Evolutionary conservation across 495 filamentous ascomycete species (phyloP), one percentile per base, ranked within the genome.

Genomic region (Amphirosellinia nigrospora): DNA sequence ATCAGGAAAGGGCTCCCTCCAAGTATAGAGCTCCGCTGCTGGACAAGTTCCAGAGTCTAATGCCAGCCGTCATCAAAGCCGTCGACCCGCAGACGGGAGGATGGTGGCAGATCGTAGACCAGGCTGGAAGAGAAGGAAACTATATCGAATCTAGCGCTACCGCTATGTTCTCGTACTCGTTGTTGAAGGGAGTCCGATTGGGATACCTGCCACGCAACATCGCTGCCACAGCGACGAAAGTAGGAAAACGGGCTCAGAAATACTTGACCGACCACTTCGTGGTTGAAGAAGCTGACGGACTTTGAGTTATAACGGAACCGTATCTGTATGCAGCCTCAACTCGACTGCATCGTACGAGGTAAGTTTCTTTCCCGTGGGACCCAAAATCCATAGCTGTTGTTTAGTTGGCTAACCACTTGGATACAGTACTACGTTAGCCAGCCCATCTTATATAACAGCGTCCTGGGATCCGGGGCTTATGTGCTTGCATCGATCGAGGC

Each of bases 71-170:
- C 0, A 23, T 81, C 21, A 55, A 69, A 0, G 79, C 79, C 41
- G 80, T 81, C 21, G 81, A 89, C 63, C 67, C 68, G 6, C 45
- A 64, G 3, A 83, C 80, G 0, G 86, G 86, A 1, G 85, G 83
- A 41, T 90, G 88, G 88, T 90, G 87, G 87, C 80, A 88, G 60
- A 79, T 89, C 3, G 83, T 90, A 79, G 81, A 82, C 52, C 74
- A 78, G 66, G 79, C 82, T 0, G 80, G 80, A 0, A 65, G 70
- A 26, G 69, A 80, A 66, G 84, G 84, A 5, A 90, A 90, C 71
- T 90, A 89, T 70, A 86, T 90, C 72, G 88, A 90, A 78, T 84
- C 82, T 23, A 88, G 85, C 68, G 86, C 79, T 34, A 86, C 80
- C 7, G 86, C 87, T 16, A 89, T 90, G 87, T 88, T 89, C 77